Evolutionary conservation across 441 rosid species (phyloP).

Genomic region (Bocquillonia castaneifolia): DNA sequence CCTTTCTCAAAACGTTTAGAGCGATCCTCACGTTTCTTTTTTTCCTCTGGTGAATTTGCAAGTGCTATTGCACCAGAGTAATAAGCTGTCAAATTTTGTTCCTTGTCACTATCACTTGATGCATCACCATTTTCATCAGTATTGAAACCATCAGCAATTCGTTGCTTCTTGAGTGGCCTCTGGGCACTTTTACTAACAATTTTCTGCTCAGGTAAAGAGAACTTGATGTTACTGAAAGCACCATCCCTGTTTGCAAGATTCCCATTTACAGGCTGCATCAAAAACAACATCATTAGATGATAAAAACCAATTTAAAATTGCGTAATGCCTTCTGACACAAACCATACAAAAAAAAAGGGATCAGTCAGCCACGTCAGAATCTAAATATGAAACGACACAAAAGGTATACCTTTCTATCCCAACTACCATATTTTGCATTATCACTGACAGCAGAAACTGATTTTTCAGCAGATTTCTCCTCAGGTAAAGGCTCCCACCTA

Average conservation of each 20-base stretch:
- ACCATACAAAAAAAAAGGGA: conserved; percentile 6
- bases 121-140: conserved; percentile 59
- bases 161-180: conserved; percentile 80
- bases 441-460: conserved; percentile 36
- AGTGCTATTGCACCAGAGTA: conserved; percentile 69
- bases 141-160: conserved; percentile 43
- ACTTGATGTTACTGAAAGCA: conserved; percentile 37
- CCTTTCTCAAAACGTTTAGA: conserved; percentile 87
- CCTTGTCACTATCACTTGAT: conserved; percentile 96
- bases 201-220: conserved; percentile 44
- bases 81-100: conserved; percentile 57
- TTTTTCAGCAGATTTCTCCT: conserved; percentile 56
- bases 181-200: conserved; percentile 44
- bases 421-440: conserved; percentile 52
- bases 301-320: conserved; percentile 7
- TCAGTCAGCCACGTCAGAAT: not conserved
- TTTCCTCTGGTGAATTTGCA: conserved; percentile 79
- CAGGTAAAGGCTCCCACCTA: conserved; percentile 95
- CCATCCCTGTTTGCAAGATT: conserved; percentile 50
- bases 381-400: conserved; percentile 9
- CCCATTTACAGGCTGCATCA: conserved; percentile 41
- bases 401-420: conserved; percentile 64
- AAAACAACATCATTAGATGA: conserved; percentile 13
- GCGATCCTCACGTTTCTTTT: conserved; percentile 85
- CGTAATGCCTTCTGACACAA: conserved; percentile 6